Conservation (phyloP, 805 yeast species). For the Scheffersomyces stipitis region DNA sequence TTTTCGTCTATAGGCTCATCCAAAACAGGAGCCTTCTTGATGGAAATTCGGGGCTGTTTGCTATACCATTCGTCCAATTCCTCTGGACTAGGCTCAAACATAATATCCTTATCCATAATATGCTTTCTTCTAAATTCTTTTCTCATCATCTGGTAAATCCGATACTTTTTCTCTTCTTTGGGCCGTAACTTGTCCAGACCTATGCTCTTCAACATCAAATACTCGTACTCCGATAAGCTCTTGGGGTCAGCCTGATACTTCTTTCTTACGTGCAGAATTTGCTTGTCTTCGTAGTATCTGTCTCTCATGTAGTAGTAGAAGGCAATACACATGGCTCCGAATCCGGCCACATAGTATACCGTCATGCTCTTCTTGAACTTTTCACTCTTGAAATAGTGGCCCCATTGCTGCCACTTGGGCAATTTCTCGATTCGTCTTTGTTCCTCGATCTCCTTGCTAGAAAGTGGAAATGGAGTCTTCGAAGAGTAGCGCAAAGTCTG, state of each 20-base stretch:
- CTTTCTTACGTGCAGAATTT: conserved; percentile 43
- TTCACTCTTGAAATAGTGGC: conserved; percentile 45
- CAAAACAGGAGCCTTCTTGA: conserved; percentile 24
- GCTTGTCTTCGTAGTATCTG: conserved; percentile 63
- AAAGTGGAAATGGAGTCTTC: conserved; percentile 37
- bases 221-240: conserved; percentile 60
- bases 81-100: conserved; percentile 42
- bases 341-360: conserved; percentile 60
- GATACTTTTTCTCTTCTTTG: conserved; percentile 59
- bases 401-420: conserved; percentile 42
- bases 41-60: conserved; percentile 27
- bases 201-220: conserved; percentile 58
- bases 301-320: conserved; percentile 69
- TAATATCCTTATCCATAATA: conserved; percentile 28
- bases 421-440: conserved; percentile 26
- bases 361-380: conserved; percentile 62
- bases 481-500: conserved; percentile 12
- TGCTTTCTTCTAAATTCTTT: conserved; percentile 43
- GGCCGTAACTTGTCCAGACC: conserved; percentile 59
- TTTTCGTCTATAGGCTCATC: conserved; percentile 20
- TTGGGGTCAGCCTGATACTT: conserved; percentile 37
- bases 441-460: conserved; percentile 27
- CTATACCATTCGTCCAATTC: conserved; percentile 43
- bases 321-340: conserved; percentile 53
- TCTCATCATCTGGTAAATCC: conserved; percentile 57